Evolutionary conservation across 306 rosid species (phyloP).

Genomic region (Quercus parvula): DNA sequence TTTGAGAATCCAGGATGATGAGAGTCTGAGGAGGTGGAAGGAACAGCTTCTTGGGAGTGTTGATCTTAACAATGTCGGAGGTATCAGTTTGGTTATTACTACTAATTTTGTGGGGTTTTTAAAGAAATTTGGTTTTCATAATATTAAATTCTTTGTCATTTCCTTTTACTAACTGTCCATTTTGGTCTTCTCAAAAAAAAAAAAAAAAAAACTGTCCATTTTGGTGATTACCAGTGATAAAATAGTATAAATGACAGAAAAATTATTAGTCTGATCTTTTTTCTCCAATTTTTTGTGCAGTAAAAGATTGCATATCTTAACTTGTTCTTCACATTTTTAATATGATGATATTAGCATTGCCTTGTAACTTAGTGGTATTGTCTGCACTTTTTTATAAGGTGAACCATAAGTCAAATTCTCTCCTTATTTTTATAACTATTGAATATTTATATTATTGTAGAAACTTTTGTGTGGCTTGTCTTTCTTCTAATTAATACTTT

Average conservation of each 20-base stretch:
- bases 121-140: neutral
- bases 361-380: too few relatives aligned
- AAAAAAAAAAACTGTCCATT: neutral
- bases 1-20: conserved; percentile 69
- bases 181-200: neutral
- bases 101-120: neutral
- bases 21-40: conserved; percentile 96
- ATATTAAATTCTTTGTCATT: neutral
- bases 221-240: neutral
- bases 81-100: conserved; percentile 27
- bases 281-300: neutral
- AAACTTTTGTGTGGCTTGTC: neutral
- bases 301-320: neutral
- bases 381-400: too few relatives aligned
- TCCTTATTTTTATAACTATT: too few relatives aligned
- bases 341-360: neutral
- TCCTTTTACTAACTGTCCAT: neutral
- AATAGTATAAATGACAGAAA: neutral
- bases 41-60: conserved; percentile 98
- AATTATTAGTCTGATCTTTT: neutral
- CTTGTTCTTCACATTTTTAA: neutral
- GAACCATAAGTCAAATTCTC: too few relatives aligned
- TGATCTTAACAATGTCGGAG: conserved; percentile 79
- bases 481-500: neutral
- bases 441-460: neutral